These are phyloP conservation scores for Globisporangium spiculum DNA, from an alignment of 352 stramenopile genomes.

Conservation along the genomic window DNA sequence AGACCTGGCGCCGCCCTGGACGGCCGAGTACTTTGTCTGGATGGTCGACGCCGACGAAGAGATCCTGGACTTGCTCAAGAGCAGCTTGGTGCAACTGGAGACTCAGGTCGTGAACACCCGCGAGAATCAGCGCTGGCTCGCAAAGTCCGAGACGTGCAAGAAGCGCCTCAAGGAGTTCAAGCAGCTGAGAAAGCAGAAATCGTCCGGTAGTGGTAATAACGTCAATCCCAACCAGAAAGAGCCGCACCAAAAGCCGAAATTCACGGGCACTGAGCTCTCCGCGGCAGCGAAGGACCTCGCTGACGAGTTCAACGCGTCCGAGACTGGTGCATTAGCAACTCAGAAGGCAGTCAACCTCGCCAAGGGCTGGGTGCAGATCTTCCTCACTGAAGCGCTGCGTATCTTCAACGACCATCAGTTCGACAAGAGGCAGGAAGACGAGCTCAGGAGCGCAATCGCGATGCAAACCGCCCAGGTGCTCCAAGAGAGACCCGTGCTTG, in stretches of 20 bases:
- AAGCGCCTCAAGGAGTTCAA: constrained; percentile 49
- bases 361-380: constrained; percentile 40
- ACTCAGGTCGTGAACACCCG: constrained; percentile 28
- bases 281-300: constrained; percentile 43
- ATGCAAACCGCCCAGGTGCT: constrained; percentile 33
- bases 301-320: constrained; percentile 48
- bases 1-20: constrained; percentile 66
- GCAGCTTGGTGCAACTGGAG: constrained; percentile 41
- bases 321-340: constrained; percentile 32
- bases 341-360: constrained; percentile 39
- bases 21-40: constrained; percentile 67
- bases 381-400: constrained; percentile 40
- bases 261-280: constrained; percentile 24
- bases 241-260: constrained; percentile 11
- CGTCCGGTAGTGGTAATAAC: neutral
- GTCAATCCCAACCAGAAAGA: neutral
- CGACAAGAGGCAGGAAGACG: neutral
- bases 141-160: constrained; percentile 47
- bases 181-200: constrained; percentile 29
- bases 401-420: constrained; percentile 24
- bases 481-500: constrained; percentile 25
- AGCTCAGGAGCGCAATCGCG: constrained; percentile 24
- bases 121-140: constrained; percentile 40
- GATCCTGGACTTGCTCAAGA: constrained; percentile 42
- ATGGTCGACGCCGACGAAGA: constrained; percentile 47